A percentile compares a stretch with the other conserved stretches of the same genome.
Conservation (phyloP, 345 rosid genomes). For the Populus ilicifolia region DNA sequence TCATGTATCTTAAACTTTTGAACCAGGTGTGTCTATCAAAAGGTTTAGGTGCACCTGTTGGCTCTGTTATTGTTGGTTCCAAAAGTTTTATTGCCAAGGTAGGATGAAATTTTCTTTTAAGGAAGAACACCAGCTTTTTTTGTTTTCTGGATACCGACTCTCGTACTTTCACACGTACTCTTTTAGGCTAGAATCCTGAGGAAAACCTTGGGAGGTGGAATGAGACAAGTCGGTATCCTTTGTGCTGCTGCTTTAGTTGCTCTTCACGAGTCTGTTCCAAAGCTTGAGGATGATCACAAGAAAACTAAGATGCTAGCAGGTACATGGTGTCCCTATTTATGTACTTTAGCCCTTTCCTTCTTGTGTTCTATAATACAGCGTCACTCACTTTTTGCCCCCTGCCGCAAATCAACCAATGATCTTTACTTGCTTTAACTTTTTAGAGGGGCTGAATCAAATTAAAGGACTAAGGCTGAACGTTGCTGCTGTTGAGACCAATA, state of each 20-base stretch:
- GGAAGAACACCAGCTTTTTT: conserved; percentile 1
- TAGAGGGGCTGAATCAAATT: conserved; percentile 72
- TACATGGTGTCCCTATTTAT: conserved; percentile 10
- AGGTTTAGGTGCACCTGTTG: conserved; percentile 94
- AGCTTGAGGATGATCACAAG: conserved; percentile 78
- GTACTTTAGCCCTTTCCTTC: neutral
- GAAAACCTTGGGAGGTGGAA: conserved; percentile 94
- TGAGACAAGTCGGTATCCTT: conserved; percentile 84
- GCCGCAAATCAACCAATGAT: no score
- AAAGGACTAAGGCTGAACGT: conserved; percentile 63
- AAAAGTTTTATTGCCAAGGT: conserved; percentile 71
- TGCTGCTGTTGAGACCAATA: conserved; percentile 77
- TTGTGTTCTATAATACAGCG: neutral
- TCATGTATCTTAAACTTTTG: conserved; percentile 8
- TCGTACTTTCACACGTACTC: neutral
- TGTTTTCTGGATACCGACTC: neutral
- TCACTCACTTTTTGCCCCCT: neutral
- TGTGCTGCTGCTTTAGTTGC: conserved; percentile 86
- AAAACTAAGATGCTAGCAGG: conserved; percentile 82
- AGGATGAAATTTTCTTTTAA: conserved; percentile 3
- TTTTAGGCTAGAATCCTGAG: conserved; percentile 75
- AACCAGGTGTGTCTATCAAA: conserved; percentile 79
- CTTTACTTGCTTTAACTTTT: neutral
- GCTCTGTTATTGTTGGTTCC: conserved; percentile 87
- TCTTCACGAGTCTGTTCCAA: conserved; percentile 52